Evolutionary conservation across 176 grass and related monocot species (phyloP).

Genomic region (Musa acuminata): DNA sequence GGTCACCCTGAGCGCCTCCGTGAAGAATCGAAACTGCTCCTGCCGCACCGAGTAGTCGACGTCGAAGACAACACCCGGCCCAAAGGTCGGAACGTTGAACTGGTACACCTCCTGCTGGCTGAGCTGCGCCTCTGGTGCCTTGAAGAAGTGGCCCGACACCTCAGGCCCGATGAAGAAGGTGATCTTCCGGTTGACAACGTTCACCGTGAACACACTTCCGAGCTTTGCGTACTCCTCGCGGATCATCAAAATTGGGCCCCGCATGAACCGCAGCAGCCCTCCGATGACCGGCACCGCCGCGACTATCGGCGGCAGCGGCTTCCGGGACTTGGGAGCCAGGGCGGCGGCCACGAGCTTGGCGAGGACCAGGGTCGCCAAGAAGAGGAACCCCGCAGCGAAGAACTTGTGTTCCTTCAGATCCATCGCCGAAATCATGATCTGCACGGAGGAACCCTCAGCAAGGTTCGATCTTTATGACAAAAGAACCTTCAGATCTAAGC

Average conservation of each 20-base stretch:
- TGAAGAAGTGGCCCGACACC: conserved; percentile 82
- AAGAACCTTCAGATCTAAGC: neutral
- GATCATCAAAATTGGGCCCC: conserved; percentile 74
- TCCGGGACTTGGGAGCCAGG: conserved; percentile 11
- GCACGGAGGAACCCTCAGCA: neutral
- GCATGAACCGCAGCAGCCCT: conserved; percentile 60
- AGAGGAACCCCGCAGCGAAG: conserved; percentile 30
- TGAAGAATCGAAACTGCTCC: conserved; percentile 93
- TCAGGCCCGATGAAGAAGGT: conserved; percentile 85
- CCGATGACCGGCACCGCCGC: conserved; percentile 48
- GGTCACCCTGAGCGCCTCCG: conserved; percentile 56
- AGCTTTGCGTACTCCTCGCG: conserved; percentile 64
- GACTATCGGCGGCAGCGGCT: conserved; percentile 56
- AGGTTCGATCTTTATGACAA: neutral
- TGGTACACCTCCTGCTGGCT: conserved; percentile 95
- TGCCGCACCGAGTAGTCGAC: conserved; percentile 66
- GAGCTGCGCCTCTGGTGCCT: conserved; percentile 66
- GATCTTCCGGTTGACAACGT: conserved; percentile 48
- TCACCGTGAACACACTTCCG: conserved; percentile 74
- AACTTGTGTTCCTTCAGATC: conserved; percentile 47
- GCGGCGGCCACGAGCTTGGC: conserved; percentile 30
- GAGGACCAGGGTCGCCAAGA: conserved; percentile 43
- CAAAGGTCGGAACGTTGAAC: conserved; percentile 87
- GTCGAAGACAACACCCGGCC: conserved; percentile 71
- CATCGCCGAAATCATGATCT: conserved; percentile 11